phyloP scores from a whole-genome alignment of 1,284 basidiomycete species.

The Microbotryomycetes sp. region DNA sequence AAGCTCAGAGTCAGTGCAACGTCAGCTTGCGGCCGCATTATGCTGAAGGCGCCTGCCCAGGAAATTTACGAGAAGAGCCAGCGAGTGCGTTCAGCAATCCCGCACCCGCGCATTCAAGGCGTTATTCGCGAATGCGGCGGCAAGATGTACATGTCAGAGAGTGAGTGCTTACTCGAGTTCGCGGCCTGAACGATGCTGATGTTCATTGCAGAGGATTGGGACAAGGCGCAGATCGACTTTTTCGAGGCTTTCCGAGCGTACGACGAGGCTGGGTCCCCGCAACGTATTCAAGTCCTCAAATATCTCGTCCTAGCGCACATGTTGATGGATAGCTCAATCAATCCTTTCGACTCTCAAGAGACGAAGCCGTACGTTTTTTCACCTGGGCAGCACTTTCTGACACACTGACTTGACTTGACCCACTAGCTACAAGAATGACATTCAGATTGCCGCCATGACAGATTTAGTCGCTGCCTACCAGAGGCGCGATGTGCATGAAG shows the following conservation, averaged over 20 bases:
- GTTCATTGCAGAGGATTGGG: slow-evolving; percentile 92
- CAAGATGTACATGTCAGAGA: slow-evolving; percentile 99
- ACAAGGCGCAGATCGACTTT: slow-evolving; percentile 91
- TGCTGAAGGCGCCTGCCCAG: slow-evolving; percentile 46
- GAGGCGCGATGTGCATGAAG: slow-evolving; percentile 85
- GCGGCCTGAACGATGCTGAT: too few relatives aligned
- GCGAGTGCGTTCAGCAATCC: slow-evolving; percentile 89
- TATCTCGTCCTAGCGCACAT: slow-evolving; percentile 97
- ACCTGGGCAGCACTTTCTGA: background rate
- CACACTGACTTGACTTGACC: background rate
- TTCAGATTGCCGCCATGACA: slow-evolving; percentile 97
- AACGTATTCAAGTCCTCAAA: slow-evolving; percentile 95
- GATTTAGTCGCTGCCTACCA: slow-evolving; percentile 94
- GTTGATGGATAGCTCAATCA: slow-evolving; percentile 96
- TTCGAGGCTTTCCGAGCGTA: slow-evolving; percentile 99
- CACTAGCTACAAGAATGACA: slow-evolving; percentile 86
- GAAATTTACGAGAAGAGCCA: slow-evolving; percentile 95
- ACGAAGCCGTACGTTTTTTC: slow-evolving; percentile 72
- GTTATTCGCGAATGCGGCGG: slow-evolving; percentile 98
- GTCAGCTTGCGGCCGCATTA: background rate
- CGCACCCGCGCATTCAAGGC: slow-evolving; percentile 97
- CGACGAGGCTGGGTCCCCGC: slow-evolving; percentile 93
- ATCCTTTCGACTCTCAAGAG: slow-evolving; percentile 98
- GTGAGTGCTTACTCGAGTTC: slow-evolving; percentile 47
- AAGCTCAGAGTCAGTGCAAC: slow-evolving; percentile 69